Base-by-base conservation (phyloP, 257 asterid genomes). In the Paraleonurus japonicus region DNA sequence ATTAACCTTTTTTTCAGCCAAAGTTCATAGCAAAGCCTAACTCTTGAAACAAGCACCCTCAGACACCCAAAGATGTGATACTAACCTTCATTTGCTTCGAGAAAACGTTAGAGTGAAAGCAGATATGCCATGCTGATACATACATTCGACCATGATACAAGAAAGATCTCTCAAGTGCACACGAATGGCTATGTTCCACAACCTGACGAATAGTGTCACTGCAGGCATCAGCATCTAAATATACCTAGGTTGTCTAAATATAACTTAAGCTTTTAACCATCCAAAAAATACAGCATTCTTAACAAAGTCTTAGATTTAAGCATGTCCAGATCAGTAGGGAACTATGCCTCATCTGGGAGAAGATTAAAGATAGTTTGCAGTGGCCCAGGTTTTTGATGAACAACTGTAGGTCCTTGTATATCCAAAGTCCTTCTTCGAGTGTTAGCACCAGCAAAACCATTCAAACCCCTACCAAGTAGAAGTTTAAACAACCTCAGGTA, bases 161-260 rank as follows among this genome's bases (percentile, higher is more conserved):
- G 79, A 95, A 92, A 69, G 99, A 95, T 80, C 98, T 87, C 87
- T 95, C 99, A 12, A 95, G 95, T 24, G 99, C 98, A 79, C 99
- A 95, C 61, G 99, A 95, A 82, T 89, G 92, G 87, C 97, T 95
- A 82, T 92, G 92, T 78, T 88, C 92, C 75, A 86, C 94, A 80
- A 88, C 89, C 99, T 95, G 92, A 61, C 28, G 28, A 79, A 65
- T 35, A 82, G 37, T 23, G 6, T 43, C 45, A 67, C 28, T 66
- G 41, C n/a, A n/a, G n/a, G 47, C 64, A 74, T 81, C 76, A 78
- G 76, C 70, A 58, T 79, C 73, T 73, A 65, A 80, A 66, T 55
- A 48, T 60, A 3, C n/a, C 81, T 41, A 72, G 68, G 3, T 55
- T 7, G 33, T 61, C 55, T 60, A 65, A 59, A 69, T 35, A 57